Evolutionary conservation across 164 flowering plant genomes (phyloP).

Genomic region (Houttuynia cordata): DNA sequence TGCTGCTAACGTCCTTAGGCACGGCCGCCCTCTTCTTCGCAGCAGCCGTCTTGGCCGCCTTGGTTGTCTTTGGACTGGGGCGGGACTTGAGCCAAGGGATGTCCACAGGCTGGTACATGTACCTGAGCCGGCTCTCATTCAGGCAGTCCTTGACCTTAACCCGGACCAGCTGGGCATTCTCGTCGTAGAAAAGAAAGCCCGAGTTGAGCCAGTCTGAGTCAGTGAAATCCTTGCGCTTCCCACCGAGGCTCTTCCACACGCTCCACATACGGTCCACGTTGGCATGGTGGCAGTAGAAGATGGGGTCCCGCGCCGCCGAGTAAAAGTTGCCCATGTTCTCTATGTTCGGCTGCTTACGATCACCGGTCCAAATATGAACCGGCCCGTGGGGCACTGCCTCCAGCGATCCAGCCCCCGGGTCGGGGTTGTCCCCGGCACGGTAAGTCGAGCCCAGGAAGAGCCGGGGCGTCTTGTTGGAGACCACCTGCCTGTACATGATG

Average conservation of each 20-base stretch:
- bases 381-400: slow-evolving; percentile 36
- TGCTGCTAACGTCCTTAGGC: slow-evolving; percentile 2
- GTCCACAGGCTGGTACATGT: slow-evolving; percentile 35
- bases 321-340: slow-evolving; percentile 23
- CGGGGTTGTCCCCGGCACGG: slow-evolving; percentile 26
- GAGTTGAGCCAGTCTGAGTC: slow-evolving; percentile 25
- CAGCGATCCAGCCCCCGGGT: slow-evolving; percentile 31
- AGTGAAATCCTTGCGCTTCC: slow-evolving; percentile 15
- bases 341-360: slow-evolving; percentile 8
- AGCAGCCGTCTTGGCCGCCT: not conserved
- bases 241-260: slow-evolving; percentile 21
- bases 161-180: slow-evolving; percentile 22
- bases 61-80: slow-evolving; percentile 15
- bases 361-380: slow-evolving; percentile 37
- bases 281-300: slow-evolving; percentile 20
- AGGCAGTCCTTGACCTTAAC: slow-evolving; percentile 30
- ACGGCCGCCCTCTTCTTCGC: slow-evolving; percentile 34
- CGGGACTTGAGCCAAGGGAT: slow-evolving; percentile 32
- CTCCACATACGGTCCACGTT: slow-evolving; percentile 25
- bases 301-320: slow-evolving; percentile 15
- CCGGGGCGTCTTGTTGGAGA: slow-evolving; percentile 21
- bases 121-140: slow-evolving; percentile 24
- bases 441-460: slow-evolving; percentile 38
- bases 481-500: slow-evolving; percentile 46
- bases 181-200: slow-evolving; percentile 25